phyloP scores from a whole-genome alignment of 2,329 filamentous ascomycete genomes.

The Fusarium fracticaudum region DNA sequence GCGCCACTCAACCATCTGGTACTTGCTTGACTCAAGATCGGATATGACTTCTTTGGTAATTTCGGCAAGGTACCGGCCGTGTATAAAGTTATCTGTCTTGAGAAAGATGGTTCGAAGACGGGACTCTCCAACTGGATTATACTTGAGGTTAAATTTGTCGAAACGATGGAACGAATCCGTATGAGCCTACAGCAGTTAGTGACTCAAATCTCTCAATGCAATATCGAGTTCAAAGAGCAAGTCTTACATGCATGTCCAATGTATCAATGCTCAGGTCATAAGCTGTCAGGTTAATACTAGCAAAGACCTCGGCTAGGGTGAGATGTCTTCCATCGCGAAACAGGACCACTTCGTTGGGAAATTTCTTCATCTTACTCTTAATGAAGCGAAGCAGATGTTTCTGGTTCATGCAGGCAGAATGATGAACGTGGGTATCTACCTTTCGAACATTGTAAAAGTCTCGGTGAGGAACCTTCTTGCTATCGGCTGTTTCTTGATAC shows the following conservation, averaged over 20 bases:
- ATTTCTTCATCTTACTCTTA: constrained; percentile 99
- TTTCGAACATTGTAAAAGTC: constrained; percentile 99
- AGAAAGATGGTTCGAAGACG: constrained; percentile 96
- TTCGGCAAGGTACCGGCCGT: constrained; percentile 94
- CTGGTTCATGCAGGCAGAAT: constrained; percentile 99
- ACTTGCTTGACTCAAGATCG: constrained; percentile 97
- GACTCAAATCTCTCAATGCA: background rate
- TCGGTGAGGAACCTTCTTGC: constrained; percentile 95
- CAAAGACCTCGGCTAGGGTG: constrained; percentile 91
- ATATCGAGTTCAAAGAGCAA: background rate
- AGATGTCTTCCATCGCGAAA: constrained; percentile 92
- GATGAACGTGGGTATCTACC: constrained; percentile 98
- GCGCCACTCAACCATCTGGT: constrained; percentile 99
- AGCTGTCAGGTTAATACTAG: constrained; percentile 95
- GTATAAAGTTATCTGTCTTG: constrained; percentile 98
- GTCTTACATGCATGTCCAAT: constrained; percentile 92
- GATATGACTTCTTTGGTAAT: constrained; percentile 98
- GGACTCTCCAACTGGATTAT: constrained; percentile 96
- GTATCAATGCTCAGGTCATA: constrained; percentile 99
- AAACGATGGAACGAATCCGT: constrained; percentile 98
- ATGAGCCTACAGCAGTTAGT: constrained; percentile 70
- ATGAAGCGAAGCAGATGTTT: constrained; percentile 98
- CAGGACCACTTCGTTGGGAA: constrained; percentile 90
- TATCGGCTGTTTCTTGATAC: constrained; percentile 97
- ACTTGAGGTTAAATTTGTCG: constrained; percentile 99